Evolutionary conservation across 2,329 filamentous ascomycete genomes (phyloP).

Genomic region (Nigrograna mackinnonii): DNA sequence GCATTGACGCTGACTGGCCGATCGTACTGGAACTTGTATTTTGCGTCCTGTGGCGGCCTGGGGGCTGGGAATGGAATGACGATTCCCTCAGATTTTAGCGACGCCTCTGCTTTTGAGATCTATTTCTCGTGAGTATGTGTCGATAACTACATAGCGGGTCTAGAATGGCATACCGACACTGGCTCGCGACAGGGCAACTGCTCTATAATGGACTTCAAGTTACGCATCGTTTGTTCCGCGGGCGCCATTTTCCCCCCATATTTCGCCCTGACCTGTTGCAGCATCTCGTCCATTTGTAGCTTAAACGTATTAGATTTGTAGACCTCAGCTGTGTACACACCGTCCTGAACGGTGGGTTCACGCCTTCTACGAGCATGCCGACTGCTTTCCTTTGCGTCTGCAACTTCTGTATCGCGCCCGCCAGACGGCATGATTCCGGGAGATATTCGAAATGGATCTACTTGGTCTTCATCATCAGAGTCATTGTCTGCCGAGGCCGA

Average conservation of each 20-base stretch:
- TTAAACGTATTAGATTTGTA: slow-evolving; percentile 71
- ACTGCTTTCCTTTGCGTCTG: no score
- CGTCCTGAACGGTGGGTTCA: no score
- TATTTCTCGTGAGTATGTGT: slow-evolving; percentile 42
- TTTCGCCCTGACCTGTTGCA: slow-evolving; percentile 60
- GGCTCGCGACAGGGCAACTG: slow-evolving; percentile 55
- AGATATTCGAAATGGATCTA: no score
- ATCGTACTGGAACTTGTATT: slow-evolving; percentile 80
- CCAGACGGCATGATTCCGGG: no score
- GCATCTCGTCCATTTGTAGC: slow-evolving; percentile 67
- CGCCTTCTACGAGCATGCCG: no score
- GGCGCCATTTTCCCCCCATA: slow-evolving; percentile 60
- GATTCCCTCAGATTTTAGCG: slow-evolving; percentile 68
- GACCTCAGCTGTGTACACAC: slow-evolving; percentile 55
- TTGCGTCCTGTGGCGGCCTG: slow-evolving; percentile 71
- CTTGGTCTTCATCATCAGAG: no score
- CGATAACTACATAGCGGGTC: no score
- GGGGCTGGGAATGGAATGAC: slow-evolving; percentile 86
- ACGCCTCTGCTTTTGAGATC: slow-evolving; percentile 71
- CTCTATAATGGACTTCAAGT: slow-evolving; percentile 56
- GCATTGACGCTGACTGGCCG: slow-evolving; percentile 82
- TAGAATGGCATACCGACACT: slow-evolving; percentile 41
- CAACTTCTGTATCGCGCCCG: no score
- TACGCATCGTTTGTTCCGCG: slow-evolving; percentile 48
- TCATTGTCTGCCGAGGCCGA: neutral